Percentiles rank a stretch among this genome's conserved stretches.
These are phyloP conservation scores for Salix dunnii DNA, from an alignment of 345 rosid genomes.

Conservation along the genomic window DNA sequence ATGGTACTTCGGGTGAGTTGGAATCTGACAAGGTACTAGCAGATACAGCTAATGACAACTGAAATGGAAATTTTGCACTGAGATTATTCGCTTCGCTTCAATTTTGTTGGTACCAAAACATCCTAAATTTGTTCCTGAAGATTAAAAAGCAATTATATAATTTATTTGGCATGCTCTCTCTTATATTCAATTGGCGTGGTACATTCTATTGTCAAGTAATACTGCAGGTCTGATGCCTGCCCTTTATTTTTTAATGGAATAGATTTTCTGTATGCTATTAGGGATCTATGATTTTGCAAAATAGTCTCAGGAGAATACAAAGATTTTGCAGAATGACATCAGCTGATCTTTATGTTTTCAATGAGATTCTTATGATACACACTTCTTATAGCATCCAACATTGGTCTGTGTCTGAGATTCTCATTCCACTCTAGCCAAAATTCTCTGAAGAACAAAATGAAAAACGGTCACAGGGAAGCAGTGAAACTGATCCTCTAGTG, in stretches of 20 bases:
- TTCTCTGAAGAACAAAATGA: not conserved
- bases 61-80: conserved; percentile 13
- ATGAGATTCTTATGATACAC: not conserved
- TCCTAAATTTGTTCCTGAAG: not conserved
- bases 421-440: not conserved
- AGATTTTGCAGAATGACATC: not conserved
- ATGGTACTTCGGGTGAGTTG: conserved; percentile 35
- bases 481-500: too few species aligned
- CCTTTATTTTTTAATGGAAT: not conserved
- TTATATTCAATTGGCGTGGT: not conserved
- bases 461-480: not conserved
- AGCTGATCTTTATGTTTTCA: not conserved
- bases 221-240: not conserved
- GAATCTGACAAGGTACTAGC: conserved; percentile 31
- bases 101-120: conserved; percentile 19
- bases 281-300: not conserved
- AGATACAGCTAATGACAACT: conserved; percentile 21
- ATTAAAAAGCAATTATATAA: not conserved
- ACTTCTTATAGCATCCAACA: not conserved
- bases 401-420: not conserved
- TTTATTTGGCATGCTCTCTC: not conserved
- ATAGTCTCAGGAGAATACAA: not conserved
- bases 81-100: conserved; percentile 7
- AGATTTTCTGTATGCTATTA: not conserved
- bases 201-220: not conserved